phyloP scores from a whole-genome alignment of 495 filamentous ascomycete genomes.

The Xylaria nigripes region DNA sequence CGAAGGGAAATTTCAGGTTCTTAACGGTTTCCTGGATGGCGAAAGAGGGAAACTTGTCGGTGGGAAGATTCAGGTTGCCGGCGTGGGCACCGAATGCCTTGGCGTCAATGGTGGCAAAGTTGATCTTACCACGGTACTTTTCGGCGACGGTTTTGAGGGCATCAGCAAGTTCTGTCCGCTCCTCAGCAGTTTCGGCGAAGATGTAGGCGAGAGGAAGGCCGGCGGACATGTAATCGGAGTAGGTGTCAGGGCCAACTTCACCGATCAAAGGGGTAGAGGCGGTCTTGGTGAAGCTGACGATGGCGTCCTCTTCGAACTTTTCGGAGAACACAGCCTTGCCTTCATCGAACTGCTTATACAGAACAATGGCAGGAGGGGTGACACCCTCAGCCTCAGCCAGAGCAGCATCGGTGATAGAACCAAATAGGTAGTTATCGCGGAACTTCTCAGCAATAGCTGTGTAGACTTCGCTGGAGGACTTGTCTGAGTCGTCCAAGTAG shows the following conservation, averaged over 20 bases:
- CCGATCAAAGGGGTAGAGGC: constrained; percentile 86
- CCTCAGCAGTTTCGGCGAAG: constrained; percentile 88
- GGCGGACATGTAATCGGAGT: constrained; percentile 91
- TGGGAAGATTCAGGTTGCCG: constrained; percentile 93
- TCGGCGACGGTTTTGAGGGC: constrained; percentile 55
- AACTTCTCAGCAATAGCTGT: constrained; percentile 69
- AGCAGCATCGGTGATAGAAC: constrained; percentile 67
- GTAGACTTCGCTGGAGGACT: constrained; percentile 75
- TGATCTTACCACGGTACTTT: constrained; percentile 75
- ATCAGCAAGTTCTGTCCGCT: constrained; percentile 70
- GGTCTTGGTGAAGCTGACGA: constrained; percentile 75
- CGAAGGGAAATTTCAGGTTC: constrained; percentile 95
- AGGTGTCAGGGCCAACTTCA: constrained; percentile 96
- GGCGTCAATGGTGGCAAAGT: constrained; percentile 97
- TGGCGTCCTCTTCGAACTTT: constrained; percentile 65
- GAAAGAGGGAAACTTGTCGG: constrained; percentile 91
- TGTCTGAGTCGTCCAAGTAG: constrained; percentile 79
- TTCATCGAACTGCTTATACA: constrained; percentile 98
- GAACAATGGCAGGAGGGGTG: constrained; percentile 74
- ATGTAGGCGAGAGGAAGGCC: constrained; percentile 95
- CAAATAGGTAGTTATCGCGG: constrained; percentile 89
- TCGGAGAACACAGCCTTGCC: constrained; percentile 80
- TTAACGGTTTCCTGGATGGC: constrained; percentile 94
- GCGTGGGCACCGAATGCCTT: constrained; percentile 92
- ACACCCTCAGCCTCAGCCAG: constrained; percentile 87